Percentiles rank a stretch among this genome's conserved stretches.
phyloP scores from a whole-genome alignment of 345 rosid species.

The Microcos paniculata region DNA sequence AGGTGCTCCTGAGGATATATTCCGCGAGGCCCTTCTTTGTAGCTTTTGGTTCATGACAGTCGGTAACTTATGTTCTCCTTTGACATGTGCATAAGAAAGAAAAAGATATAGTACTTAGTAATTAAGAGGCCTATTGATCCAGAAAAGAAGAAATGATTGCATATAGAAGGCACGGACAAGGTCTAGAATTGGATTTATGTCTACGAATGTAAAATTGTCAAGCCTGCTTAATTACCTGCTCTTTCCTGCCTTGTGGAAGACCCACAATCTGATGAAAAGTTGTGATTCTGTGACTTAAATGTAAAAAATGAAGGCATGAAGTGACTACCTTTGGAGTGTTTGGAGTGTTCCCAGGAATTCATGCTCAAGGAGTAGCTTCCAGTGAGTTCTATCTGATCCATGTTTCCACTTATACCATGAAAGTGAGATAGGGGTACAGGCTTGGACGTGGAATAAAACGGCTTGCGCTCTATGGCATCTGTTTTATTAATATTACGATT shows the following conservation, averaged over 20 bases:
- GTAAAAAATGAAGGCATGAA: not conserved
- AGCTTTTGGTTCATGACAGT: conserved; percentile 19
- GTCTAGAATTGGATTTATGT: not conserved
- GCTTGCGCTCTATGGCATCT: conserved; percentile 25
- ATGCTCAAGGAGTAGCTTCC: not conserved
- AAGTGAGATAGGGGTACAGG: conserved; percentile 26
- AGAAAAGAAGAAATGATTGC: not conserved
- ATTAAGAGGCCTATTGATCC: not conserved
- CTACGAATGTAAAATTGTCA: not conserved
- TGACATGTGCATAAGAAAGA: conserved; percentile 16
- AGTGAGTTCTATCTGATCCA: no score
- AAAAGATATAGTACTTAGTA: not conserved
- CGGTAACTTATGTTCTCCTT: conserved; percentile 16
- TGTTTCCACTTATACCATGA: conserved; percentile 1
- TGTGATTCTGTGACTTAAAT: not conserved
- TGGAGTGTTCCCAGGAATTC: not conserved
- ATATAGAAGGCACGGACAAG: not conserved
- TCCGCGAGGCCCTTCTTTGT: conserved; percentile 9
- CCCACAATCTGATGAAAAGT: not conserved
- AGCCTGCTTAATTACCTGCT: conserved; percentile 5
- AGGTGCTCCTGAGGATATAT: conserved; percentile 36
- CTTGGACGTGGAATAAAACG: conserved; percentile 37
- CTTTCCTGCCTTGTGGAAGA: not conserved
- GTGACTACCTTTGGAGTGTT: not conserved
- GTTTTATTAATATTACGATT: conserved; percentile 19